A percentile compares a stretch with the other conserved stretches of the same genome.
Evolutionary conservation across 73 alveolate genomes (phyloP).

Genomic region (Paramecium sonneborni): DNA sequence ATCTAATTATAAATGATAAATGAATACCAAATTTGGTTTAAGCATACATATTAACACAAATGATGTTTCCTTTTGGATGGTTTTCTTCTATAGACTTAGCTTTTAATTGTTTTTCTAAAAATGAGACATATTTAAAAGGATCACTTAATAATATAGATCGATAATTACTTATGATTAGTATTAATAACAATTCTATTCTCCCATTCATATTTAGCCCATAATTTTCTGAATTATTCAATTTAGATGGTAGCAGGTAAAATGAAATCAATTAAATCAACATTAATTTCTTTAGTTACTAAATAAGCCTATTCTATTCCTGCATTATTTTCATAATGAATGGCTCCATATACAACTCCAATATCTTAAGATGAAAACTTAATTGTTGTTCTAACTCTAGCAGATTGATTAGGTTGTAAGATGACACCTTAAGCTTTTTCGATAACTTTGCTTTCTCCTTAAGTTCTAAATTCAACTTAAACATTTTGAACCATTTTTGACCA

Average conservation of each 20-base stretch:
- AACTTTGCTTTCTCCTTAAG: conserved; percentile 86
- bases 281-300: conserved; percentile 84
- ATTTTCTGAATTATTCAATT: conserved; percentile 87
- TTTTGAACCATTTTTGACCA: conserved; percentile 88
- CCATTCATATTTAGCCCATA: conserved; percentile 98
- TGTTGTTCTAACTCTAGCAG: conserved; percentile 76
- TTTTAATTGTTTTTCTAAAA: not conserved
- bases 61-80: not conserved
- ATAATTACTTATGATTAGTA: conserved; percentile 62
- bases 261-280: conserved; percentile 89
- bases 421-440: conserved; percentile 90
- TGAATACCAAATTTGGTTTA: conserved; percentile 52
- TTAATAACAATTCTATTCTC: conserved; percentile 91
- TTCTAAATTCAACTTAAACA: conserved; percentile 82
- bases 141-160: not conserved
- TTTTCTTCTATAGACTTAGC: not conserved
- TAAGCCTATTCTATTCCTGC: conserved; percentile 85
- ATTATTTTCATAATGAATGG: conserved; percentile 85
- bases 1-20: not conserved
- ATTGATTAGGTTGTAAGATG: conserved; percentile 82
- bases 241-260: conserved; percentile 85
- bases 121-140: not conserved
- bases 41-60: conserved; percentile 62
- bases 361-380: conserved; percentile 87
- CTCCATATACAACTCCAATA: conserved; percentile 93